phyloP scores from a whole-genome alignment of 176 grass and related monocot genomes.

The Zizania latifolia region DNA sequence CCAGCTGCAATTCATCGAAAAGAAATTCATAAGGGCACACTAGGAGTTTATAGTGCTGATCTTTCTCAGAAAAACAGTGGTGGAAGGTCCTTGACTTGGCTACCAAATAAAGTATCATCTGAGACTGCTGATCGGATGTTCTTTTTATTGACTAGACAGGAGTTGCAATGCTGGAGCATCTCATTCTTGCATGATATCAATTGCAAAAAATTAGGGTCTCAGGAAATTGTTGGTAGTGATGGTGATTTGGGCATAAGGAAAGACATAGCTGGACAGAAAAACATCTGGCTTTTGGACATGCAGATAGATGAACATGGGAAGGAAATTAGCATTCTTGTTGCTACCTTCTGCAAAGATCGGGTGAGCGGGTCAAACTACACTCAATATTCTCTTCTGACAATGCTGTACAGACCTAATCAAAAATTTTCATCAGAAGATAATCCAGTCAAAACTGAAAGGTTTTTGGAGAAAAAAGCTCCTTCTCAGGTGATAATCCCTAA shows the following conservation, averaged over 20 bases:
- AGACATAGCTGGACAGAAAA: conserved; percentile 94
- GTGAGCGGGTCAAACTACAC: conserved; percentile 92
- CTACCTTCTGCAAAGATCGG: conserved; percentile 97
- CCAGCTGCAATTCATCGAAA: conserved; percentile 44
- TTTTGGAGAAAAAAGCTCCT: conserved; percentile 97
- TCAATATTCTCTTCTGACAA: conserved; percentile 89
- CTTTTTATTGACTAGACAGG: conserved; percentile 73
- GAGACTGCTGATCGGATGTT: conserved; percentile 51
- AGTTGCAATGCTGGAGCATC: conserved; percentile 81
- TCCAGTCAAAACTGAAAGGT: conserved; percentile 45
- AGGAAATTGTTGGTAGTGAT: conserved; percentile 79
- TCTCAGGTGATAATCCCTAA: conserved; percentile 93
- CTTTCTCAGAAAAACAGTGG: conserved; percentile 44
- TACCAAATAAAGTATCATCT: conserved; percentile 43
- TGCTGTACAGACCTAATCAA: conserved; percentile 66
- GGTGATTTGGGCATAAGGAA: conserved; percentile 88
- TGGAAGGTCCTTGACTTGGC: conserved; percentile 73
- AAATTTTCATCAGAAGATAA: conserved; percentile 49
- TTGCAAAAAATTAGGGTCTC: conserved; percentile 57
- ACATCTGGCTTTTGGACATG: conserved; percentile 98
- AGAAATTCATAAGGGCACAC: conserved; percentile 40
- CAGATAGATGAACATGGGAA: conserved; percentile 73
- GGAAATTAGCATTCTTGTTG: conserved; percentile 88
- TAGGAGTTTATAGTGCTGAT: conserved; percentile 23
- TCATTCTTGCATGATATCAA: conserved; percentile 38